Conservation (phyloP, 345 rosid species). For the Citrus maxima region DNA sequence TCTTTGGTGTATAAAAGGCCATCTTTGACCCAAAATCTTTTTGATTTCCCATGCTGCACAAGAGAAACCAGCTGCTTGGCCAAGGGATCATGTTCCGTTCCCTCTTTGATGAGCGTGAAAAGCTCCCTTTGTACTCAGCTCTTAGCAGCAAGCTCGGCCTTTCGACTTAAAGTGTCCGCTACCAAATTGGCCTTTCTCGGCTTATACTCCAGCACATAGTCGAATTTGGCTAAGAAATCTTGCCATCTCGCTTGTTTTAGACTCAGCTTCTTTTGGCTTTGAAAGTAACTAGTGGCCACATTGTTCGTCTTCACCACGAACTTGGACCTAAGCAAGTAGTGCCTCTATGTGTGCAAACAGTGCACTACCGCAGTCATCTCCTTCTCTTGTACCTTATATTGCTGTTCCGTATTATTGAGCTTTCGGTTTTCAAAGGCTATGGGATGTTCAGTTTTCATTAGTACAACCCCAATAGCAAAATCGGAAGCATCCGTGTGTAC, state of each 20-base stretch:
- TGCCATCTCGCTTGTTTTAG: too few species aligned
- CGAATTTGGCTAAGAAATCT: background rate
- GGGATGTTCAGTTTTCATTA: background rate
- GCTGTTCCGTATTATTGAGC: too few species aligned
- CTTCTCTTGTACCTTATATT: background rate
- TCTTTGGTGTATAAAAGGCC: background rate
- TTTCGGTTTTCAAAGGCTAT: too few species aligned
- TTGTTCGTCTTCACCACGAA: background rate
- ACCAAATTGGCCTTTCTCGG: background rate
- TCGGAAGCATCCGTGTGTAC: background rate
- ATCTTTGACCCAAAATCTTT: background rate
- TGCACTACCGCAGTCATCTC: background rate
- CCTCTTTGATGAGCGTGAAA: too few species aligned
- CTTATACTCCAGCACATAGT: background rate
- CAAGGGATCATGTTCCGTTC: too few species aligned
- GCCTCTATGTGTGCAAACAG: background rate
- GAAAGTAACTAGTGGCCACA: background rate
- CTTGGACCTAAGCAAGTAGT: background rate
- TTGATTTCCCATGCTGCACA: background rate
- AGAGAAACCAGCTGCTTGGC: background rate
- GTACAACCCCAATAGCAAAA: background rate
- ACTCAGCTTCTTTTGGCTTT: background rate
- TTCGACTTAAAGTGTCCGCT: background rate
- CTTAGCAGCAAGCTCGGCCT: background rate
- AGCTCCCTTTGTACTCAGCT: accelerated